Conservation (phyloP, 2,329 filamentous ascomycete genomes). For the Trichoderma citrinoviride region DNA sequence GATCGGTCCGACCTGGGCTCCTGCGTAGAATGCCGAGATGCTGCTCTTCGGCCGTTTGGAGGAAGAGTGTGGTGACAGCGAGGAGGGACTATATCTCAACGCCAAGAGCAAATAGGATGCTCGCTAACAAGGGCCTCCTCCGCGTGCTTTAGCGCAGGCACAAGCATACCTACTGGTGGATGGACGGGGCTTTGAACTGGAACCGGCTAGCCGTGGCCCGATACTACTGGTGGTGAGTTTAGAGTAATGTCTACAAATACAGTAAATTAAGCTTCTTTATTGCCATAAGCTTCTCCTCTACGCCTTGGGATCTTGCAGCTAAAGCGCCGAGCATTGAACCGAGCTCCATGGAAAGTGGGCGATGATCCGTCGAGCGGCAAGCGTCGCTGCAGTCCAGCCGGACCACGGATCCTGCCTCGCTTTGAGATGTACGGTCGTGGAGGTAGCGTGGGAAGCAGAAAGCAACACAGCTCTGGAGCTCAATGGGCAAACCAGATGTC, state of each 20-base stretch:
- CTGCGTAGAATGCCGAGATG: background rate
- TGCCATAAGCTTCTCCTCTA: constrained; percentile 4
- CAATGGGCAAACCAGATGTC: no score
- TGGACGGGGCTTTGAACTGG: background rate
- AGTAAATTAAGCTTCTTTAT: constrained; percentile 9
- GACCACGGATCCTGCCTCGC: no score
- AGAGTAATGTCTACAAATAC: background rate
- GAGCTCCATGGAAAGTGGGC: background rate
- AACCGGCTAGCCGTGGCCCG: background rate
- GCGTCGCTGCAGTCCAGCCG: background rate
- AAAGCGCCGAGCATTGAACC: constrained; percentile 11
- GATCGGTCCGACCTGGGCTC: constrained; percentile 1
- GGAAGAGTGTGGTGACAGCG: background rate
- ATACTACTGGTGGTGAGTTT: background rate
- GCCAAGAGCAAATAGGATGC: background rate
- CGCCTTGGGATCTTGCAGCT: background rate
- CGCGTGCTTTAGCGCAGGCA: background rate
- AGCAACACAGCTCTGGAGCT: no score
- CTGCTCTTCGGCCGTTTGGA: background rate
- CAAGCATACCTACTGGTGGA: background rate
- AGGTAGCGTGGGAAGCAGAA: no score
- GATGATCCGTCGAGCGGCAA: background rate
- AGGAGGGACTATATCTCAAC: background rate
- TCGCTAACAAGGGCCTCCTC: background rate
- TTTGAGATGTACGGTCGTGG: no score